Base-by-base conservation (phyloP, 345 rosid species). In the Xanthoceras sorbifolium region DNA sequence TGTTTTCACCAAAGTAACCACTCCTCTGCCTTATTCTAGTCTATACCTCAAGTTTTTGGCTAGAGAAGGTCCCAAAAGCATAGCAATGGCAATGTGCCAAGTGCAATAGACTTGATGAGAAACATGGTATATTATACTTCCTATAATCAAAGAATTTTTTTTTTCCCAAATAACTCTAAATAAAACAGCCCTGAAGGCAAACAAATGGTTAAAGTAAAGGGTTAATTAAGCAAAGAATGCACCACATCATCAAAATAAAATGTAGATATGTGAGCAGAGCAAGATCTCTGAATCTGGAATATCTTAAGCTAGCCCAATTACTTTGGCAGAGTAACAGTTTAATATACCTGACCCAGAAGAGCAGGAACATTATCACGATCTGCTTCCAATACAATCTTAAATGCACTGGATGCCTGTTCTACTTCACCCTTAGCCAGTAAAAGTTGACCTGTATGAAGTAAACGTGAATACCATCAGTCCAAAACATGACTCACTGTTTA, bases 351-450 rank as follows among this genome's bases (percentile, higher is more conserved):
- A 76, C 99, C 98, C 75, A 96, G 87, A 86, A 93, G 94, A 86
- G 98, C 98, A 76, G 99, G 89, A 50, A 96, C 94, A 75, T 90
- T 93, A 77, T 96, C 93, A 40, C 87, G 84, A 64, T 89, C 89
- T 79, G 86, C 94, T 67, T 88, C 99, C 73, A 96, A 74, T 20
- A 88, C 94, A 67, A 96, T 93, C 79, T 84, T 96, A 85, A 96
- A 96, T 10, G 98, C 97, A 84, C 93, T 86, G 76, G 81, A 89
- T 61, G 98, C 99, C 83, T 92, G 97, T 55, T 93, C 98, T 72
- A 91, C 71, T 77, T 96, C 99, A 74, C 97, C 97, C 88, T 92
- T 93, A 70, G 94, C 99, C 78, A 96, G 87, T 83, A 96, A 90
- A 68, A 96, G 92, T 85, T 96, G 99, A 82, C 99, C 98, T 94